Evolutionary conservation across 192 early-diverging fungal genomes (phyloP), one percentile per base, ranked within the genome.

Genomic region (Backusella macrospora): DNA sequence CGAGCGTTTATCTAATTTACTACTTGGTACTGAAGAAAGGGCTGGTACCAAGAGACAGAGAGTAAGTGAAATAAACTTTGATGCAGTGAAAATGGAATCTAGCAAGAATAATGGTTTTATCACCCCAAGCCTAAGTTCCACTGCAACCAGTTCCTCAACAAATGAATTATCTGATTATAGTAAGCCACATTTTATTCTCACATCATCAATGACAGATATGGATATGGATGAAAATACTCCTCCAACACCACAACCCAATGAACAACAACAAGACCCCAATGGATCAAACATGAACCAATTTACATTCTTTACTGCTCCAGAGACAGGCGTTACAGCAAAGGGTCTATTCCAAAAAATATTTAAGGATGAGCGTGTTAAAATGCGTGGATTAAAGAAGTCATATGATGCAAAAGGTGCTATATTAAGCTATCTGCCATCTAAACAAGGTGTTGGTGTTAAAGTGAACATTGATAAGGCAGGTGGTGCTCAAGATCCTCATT

Each of bases 331-430:
- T 13, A 26, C 52, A 59, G 52, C 52, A 59, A 59, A 59, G 12
- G 12, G 52, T 0, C 23, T 59, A 13, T 59, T 59, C 21, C 52
- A 59, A 59, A 59, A 59, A 13, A 59, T 59, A 59, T 59, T 59
- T 59, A 59, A 59, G 23, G 12, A 13, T 59, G 52, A 59, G 12
- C 52, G 52, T 23, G 52, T 59, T n/a, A 59, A 59, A 23, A 59
- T 59, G 52, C 52, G 52, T 26, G 52, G 52, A 0, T 23, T 59
- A 18, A 59, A 59, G 21, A 59, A 59, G 26, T 59, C 52, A 26
- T 59, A 59, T 59, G 52, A 59, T 59, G 52, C 52, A 59, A 59
- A 59, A 10, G 52, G 52, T 59, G 52, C 52, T 1, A 59, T 59
- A 59, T 23, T 59, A n/a, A 59, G 52, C 26, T 59, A 59, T 59